Evolutionary conservation across 345 rosid species (phyloP).

Genomic region (Anacardium occidentale): DNA sequence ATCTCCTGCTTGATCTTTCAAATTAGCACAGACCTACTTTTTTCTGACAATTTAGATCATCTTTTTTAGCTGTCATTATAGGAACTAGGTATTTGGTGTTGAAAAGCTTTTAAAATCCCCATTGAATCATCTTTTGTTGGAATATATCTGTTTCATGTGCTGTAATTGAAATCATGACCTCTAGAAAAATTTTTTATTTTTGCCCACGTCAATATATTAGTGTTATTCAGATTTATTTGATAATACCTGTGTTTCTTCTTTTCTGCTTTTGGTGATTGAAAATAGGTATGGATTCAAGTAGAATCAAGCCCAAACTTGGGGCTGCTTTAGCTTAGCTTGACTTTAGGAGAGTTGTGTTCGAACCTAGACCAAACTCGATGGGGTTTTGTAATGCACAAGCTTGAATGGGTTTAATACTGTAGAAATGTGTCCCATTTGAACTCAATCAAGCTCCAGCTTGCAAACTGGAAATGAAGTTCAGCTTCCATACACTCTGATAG

Average conservation of each 20-base stretch:
- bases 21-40: not conserved
- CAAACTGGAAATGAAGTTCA: too few species aligned
- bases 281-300: not conserved
- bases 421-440: too few species aligned
- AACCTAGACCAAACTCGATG: too few species aligned
- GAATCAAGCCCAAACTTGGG: too few species aligned
- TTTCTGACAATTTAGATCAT: constrained; percentile 18
- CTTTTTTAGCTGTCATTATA: constrained; percentile 4
- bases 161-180: constrained; percentile 15
- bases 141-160: not conserved
- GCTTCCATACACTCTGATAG: too few species aligned
- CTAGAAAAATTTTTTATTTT: not conserved
- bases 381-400: too few species aligned
- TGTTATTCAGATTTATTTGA: constrained; percentile 18
- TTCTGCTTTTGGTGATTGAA: not conserved
- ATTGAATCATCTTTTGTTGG: not conserved
- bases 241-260: not conserved
- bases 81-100: constrained; percentile 1
- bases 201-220: not conserved
- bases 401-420: too few species aligned
- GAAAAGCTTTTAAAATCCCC: not conserved
- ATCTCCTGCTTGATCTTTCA: not conserved
- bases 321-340: too few species aligned
- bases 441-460: too few species aligned
- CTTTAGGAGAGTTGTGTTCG: too few species aligned